Evolutionary conservation across 2,329 filamentous ascomycete genomes (phyloP).

Genomic region (Ceratocystis harringtonii): DNA sequence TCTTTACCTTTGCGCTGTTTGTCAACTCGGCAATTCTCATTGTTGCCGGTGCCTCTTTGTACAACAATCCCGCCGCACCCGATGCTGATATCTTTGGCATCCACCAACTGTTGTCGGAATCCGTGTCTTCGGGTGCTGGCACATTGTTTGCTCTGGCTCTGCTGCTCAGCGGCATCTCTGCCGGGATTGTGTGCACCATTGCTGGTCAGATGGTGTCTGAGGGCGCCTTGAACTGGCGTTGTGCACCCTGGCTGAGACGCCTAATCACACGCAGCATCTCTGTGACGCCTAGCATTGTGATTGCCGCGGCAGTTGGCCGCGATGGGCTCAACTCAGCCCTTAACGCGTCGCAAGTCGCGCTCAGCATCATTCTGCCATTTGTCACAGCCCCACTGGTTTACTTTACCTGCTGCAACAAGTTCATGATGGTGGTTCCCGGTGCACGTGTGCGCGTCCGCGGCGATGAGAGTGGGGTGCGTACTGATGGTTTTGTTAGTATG

Average conservation of each 20-base stretch:
- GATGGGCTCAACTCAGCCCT: conserved; percentile 56
- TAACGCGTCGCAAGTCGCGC: conserved; percentile 60
- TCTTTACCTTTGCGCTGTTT: conserved; percentile 73
- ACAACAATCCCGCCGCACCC: conserved; percentile 42
- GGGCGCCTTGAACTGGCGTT: conserved; percentile 59
- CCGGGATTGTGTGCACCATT: conserved; percentile 79
- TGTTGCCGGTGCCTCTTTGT: conserved; percentile 64
- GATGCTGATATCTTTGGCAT: conserved; percentile 73
- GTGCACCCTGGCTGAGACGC: conserved; percentile 64
- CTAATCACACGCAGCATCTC: conserved; percentile 65
- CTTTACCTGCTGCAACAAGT: conserved; percentile 64
- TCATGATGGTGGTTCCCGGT: conserved; percentile 55
- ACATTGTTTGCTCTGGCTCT: conserved; percentile 74
- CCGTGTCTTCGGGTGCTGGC: conserved; percentile 59
- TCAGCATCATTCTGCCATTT: conserved; percentile 68
- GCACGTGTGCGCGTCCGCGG: conserved; percentile 24
- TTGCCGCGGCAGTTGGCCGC: conserved; percentile 62
- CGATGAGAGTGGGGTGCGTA: conserved; percentile 18
- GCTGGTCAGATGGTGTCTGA: conserved; percentile 80
- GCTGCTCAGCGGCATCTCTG: conserved; percentile 63
- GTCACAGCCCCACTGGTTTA: conserved; percentile 71
- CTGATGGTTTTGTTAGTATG: conserved; percentile 40
- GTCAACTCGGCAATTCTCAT: conserved; percentile 74
- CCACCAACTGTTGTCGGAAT: conserved; percentile 52
- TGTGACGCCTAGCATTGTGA: conserved; percentile 69